These are phyloP conservation scores for Tillandsia fasciculata DNA, from an alignment of 176 grass and related monocot species.

Conservation along the genomic window DNA sequence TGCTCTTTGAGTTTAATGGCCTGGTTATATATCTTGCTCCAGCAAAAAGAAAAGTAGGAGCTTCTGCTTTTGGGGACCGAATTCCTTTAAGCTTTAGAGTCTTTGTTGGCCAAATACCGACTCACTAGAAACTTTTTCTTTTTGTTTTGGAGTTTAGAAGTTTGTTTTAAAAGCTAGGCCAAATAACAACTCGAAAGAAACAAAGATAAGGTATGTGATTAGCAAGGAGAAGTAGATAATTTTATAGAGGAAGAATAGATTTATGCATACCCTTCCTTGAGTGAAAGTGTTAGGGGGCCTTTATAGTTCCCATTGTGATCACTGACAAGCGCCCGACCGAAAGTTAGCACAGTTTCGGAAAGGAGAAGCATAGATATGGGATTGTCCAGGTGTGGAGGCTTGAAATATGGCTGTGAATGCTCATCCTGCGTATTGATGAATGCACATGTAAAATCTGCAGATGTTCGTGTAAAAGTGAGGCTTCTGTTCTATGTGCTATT, in stretches of 20 bases:
- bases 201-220: neutral
- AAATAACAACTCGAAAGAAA: neutral
- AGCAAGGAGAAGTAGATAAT: neutral
- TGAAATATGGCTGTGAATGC: slow-evolving; percentile 91
- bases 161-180: neutral
- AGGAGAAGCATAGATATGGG: slow-evolving; percentile 91
- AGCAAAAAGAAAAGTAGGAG: too few species aligned
- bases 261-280: slow-evolving; percentile 75
- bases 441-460: neutral
- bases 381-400: slow-evolving; percentile 95
- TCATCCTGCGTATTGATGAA: slow-evolving; percentile 57
- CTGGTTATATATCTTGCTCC: too few species aligned
- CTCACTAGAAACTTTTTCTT: too few species aligned
- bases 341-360: slow-evolving; percentile 76
- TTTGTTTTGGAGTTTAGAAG: neutral
- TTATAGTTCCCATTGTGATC: slow-evolving; percentile 96
- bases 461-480: too few species aligned
- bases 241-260: neutral
- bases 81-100: too few species aligned
- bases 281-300: slow-evolving; percentile 63
- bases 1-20: too few species aligned
- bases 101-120: too few species aligned
- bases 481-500: too few species aligned
- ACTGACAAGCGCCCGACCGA: slow-evolving; percentile 78
- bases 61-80: too few species aligned